Conservation (phyloP, 2,329 filamentous ascomycete genomes). For the Colletotrichum kahawae region DNA sequence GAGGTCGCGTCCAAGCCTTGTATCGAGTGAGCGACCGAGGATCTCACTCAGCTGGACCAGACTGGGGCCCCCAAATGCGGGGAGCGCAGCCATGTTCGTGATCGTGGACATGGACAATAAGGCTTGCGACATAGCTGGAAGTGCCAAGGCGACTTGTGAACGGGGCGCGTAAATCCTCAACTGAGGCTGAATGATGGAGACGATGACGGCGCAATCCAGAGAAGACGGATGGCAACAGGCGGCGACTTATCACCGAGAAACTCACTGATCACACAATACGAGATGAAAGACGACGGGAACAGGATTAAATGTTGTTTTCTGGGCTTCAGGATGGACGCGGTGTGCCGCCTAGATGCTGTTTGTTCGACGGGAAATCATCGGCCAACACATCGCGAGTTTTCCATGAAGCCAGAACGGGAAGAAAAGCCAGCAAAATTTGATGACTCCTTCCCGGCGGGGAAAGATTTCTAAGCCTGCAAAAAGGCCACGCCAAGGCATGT, state of each 20-base stretch:
- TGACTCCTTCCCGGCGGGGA: not conserved
- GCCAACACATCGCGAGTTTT: not conserved
- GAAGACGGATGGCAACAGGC: not conserved
- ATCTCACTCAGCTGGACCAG: not conserved
- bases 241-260: not conserved
- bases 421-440: not conserved
- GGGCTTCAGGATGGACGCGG: not conserved
- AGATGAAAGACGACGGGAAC: not conserved
- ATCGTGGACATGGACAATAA: not conserved
- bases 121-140: not conserved
- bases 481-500: not conserved
- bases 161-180: not conserved
- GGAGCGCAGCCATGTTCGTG: not conserved
- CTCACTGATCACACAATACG: not conserved
- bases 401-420: not conserved
- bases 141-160: not conserved
- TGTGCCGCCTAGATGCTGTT: not conserved
- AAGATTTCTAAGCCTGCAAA: not conserved
- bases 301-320: not conserved
- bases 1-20: conserved; percentile 1
- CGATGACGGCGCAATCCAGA: not conserved
- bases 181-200: not conserved
- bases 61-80: not conserved
- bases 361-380: not conserved
- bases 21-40: not conserved